Base-by-base conservation (phyloP, 2,329 filamentous ascomycete genomes). In the Penicillium sp. region DNA sequence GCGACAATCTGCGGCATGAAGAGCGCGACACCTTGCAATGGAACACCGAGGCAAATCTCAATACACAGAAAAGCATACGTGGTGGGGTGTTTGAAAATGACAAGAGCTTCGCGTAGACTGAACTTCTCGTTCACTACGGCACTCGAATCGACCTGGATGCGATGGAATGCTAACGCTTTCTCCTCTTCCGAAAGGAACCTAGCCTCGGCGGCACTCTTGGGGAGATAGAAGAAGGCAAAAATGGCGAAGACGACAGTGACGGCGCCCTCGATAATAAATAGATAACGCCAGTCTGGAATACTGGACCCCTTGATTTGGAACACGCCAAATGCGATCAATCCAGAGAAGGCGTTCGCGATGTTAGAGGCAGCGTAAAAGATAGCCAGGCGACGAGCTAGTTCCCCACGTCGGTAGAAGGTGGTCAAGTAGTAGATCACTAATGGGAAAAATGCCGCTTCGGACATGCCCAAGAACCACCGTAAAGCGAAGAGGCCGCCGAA, bases 291-390 rank as follows among this genome's bases (percentile, higher is more conserved):
- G 31, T 73, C 73, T 0, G 79, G 76, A 11, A 85, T 63, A 18
- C 72, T 70, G 0, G 76, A 77, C 42, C 73, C 68, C 35, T 79
- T 61, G 62, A 85, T 83, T 25, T 84, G 83, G 69, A 88, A 88
- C 6, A 85, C 81, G 3, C 81, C 84, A 55, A 82, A 86, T 0
- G 84, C 78, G 14, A 86, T 75, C 1, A 87, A 72, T 4, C 84
- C 84, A 0, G 81, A 81, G 63, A 88, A 88, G 2, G 85, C 86
- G 54, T 84, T 85, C 22, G 89, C 89, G 55, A 92, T 88, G 65
- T 88, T 89, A 23, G 83, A 86, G 0, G 88, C 88, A 0, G 88
- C 89, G 63, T 92, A 92, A 75, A 91, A 91, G 55, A 90, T 75
- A 33, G 87, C 87, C 1, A 90, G 77, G 3, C 88, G 83, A 8